Base-by-base conservation (phyloP, 2,329 filamentous ascomycete species). In the Aspergillus spinulosporus region DNA sequence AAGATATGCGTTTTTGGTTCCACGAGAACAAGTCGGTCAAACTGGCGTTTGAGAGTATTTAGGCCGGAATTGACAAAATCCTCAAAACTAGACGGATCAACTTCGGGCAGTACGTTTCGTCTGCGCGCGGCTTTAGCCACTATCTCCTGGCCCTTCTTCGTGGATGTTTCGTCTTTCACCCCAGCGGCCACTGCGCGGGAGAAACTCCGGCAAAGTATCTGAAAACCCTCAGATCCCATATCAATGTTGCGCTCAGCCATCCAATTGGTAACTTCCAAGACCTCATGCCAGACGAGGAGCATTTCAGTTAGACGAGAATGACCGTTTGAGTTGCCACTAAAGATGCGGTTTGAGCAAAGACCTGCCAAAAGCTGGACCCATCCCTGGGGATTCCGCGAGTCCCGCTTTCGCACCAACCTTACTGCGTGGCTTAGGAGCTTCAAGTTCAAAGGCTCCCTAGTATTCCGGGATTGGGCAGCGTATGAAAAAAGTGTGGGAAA, bases 281-380 rank as follows among this genome's bases (percentile, higher is more conserved):
- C 63, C 49, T 74, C 72, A 55, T 72, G 65, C 75, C 76, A 78
- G 37, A 70, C 65, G 39, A 75, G 52, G 44, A 76, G 63, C 49
- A 66, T 64, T 45, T 75, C 68, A 28, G 65, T 60, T 37, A 64
- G 58, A 47, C 62, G 61, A 26, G 59, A 59, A n/a, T 66, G 49
- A 14, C 59, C 61, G 42, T 64, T 57, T 36, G 57, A 56, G 9
- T 59, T 21, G 21, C 21, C 53, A 8, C 58, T 58, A 11, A 65
- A 12, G 15, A 57, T 57, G 37, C 68, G 64, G 14, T 66, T 59
- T 32, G 55, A 58, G 40, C 61, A 61, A 46, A 76, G 58, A 37
- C 66, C 66, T 34, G 64, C 63, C n/a, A 78, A 61, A 28, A 78
- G 61, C 36, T 67, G 60, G 40, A 66, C 62, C 75, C 76, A 78